Evolutionary conservation across 257 asterid genomes (phyloP), one percentile per base, ranked within the genome.

Genomic region (Apocynum venetum): DNA sequence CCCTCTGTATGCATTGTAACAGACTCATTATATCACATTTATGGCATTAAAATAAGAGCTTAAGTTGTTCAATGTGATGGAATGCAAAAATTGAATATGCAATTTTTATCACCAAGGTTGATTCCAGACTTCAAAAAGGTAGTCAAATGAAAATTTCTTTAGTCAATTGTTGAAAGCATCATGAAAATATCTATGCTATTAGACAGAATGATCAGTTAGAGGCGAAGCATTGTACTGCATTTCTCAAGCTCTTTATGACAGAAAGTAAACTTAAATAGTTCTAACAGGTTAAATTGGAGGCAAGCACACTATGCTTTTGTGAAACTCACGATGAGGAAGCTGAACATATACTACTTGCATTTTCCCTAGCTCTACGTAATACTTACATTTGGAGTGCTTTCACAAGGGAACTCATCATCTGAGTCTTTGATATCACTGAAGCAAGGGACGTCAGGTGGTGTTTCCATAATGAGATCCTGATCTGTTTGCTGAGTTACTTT

Each of bases 401-500:
- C 72, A 75, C 76, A 14, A 57, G 85, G 84, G 69, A 43, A 80
- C 51, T 88, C 96, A 74, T 93, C 98, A 85, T 93, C 97, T 8
- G 90, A 90, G 80, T 91, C 96, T 87, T 91, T 93, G 77, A 95
- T 90, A 85, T 95, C 98, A 64, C 98, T 92, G 83, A 95, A 95
- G 89, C 89, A 85, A 77, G 96, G 98, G 84, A 69, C 83, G 69
- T 82, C 92, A 5, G 80, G 90, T 2, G 97, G 98, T 61, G 98
- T 90, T 72, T 81, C 85, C 81, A 82, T 81, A 73, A 77, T 35
- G 78, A 55, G 80, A 82, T 86, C 87, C 19, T 65, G 91, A 78
- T 82, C 91, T 3, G 94, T 85, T 85, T 78, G 89, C 88, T 87
- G 94, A 80, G 88, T 93, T 81, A 85, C 55, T 77, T 89, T 83